Base-by-base conservation (phyloP, 2,329 filamentous ascomycete genomes). In the Trichoderma asperellum region DNA sequence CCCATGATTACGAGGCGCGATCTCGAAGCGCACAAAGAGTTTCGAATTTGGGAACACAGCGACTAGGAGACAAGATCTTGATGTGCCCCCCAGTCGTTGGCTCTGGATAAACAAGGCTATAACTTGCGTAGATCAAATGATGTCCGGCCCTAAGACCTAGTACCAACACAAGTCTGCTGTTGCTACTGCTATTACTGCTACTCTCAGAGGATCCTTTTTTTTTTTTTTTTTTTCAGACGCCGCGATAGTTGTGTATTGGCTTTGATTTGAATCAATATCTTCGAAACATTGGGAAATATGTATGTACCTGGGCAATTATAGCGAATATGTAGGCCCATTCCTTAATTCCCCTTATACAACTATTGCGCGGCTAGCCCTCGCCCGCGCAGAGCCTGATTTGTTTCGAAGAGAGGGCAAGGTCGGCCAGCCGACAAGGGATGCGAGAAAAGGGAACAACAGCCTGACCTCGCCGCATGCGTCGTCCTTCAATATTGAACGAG, bases 271-370 rank as follows among this genome's bases (percentile, higher is more conserved):
- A 11, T 49, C n/a, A 59, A 43, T 49, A n/a, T 32, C 32, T 59
- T 67, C 55, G 64, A 67, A 67, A 67, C 64, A 67, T 67, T 67
- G 64, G 55, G 35, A 18, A n/a, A 43, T n/a, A 43, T 43, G 40
- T 18, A n/a, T 43, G 40, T 43, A 43, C 40, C 40, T 24, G 35
- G 21, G 55, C 43, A 58, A 59, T 52, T 29, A 29, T 18, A 58
- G 11, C 18, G 21, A 59, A 59, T 67, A 67, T 59, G 47, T 58
- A n/a, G 55, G 40, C 32, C 27, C 64, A 67, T 67, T 67, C 64
- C 64, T 52, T 12, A 27, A 24, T 16, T 40, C 53, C 64, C 40
- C 58, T 59, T 58, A 12, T 47, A 32, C n/a, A 29, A 27, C 18
- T 52, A n/a, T 32, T 56, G 27, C 27, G 24, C 24, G 24, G 53